phyloP scores from a whole-genome alignment of 805 yeast species.

The Ogataea degrootiae region DNA sequence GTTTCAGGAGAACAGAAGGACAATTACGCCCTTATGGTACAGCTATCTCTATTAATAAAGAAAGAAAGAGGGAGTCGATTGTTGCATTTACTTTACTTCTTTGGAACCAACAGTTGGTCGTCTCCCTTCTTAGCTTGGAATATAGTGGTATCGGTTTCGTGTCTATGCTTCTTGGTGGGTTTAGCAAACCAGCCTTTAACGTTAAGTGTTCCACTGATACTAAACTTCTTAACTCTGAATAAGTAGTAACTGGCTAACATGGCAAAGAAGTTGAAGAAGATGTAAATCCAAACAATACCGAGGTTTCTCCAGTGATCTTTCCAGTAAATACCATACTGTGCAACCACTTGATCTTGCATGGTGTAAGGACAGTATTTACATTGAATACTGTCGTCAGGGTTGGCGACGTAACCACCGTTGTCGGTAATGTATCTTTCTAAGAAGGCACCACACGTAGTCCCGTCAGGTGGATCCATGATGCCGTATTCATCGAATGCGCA shows the following conservation, averaged over 20 bases:
- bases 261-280: conserved; percentile 45
- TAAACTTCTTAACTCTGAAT: conserved; percentile 34
- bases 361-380: conserved; percentile 47
- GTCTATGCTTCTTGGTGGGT: conserved; percentile 39
- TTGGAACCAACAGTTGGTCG: conserved; percentile 29
- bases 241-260: conserved; percentile 35
- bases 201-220: conserved; percentile 29
- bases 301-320: conserved; percentile 59
- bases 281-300: conserved; percentile 57
- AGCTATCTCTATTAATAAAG: no score
- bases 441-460: conserved; percentile 59
- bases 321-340: conserved; percentile 39
- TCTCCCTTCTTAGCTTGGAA: conserved; percentile 38
- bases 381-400: conserved; percentile 42
- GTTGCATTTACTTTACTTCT: conserved; percentile 2
- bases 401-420: conserved; percentile 51
- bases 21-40: no score
- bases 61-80: no score
- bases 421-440: conserved; percentile 36
- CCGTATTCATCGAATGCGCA: conserved; percentile 48
- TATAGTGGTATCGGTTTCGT: conserved; percentile 41
- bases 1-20: no score
- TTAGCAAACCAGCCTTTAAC: conserved; percentile 37
- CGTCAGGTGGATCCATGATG: conserved; percentile 52
- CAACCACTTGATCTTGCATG: conserved; percentile 42